Evolutionary conservation across 2,329 filamentous ascomycete species (phyloP), one percentile per base, ranked within the genome.

Genomic region (Seiridium unicorne): DNA sequence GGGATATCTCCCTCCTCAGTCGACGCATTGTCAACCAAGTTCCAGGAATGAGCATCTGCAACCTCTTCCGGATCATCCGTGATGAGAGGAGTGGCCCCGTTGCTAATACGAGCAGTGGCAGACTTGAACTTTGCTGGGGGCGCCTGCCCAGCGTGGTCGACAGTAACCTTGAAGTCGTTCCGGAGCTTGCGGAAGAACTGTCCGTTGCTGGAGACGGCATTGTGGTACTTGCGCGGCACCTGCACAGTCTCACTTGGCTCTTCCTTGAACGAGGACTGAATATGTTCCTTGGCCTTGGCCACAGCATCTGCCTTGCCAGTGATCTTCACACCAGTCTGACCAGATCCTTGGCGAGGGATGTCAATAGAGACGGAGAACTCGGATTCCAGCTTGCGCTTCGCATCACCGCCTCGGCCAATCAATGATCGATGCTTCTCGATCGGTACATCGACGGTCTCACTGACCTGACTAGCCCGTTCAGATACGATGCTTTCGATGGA

Each of bases 111-210:
- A 7, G 78, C 73, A 62, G 80, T 74, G 60, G 81, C 76, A 60
- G 84, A 76, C 35, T 78, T 74, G 8, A 89, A 84, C 77, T 89
- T 93, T 44, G 87, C 73, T 5, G 95, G 95, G 3, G 90, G 80
- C 60, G 89, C 79, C 62, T 95, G 87, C 49, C 93, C 93, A 59
- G 87, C 91, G 72, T 98, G 95, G 74, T 98, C 93, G 57, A 99
- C 90, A 0, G 90, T 95, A 65, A 99, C 92, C 66, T 91, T 89
- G 76, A 91, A 84, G 70, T 97, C 91, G 74, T 88, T 93, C 65
- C 90, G 88, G 47, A 99, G 87, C 69, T 88, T 90, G 65, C 94
- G 91, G 90, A 98, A 97, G 79, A 98, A 91, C 68, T 93, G 89
- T 1, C 94, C 95, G 65, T 94, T 93, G 73, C 97, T 94, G 57